These are phyloP conservation scores for Pezicula neosporulosa DNA, from an alignment of 2,329 filamentous ascomycete species.

Conservation along the genomic window DNA sequence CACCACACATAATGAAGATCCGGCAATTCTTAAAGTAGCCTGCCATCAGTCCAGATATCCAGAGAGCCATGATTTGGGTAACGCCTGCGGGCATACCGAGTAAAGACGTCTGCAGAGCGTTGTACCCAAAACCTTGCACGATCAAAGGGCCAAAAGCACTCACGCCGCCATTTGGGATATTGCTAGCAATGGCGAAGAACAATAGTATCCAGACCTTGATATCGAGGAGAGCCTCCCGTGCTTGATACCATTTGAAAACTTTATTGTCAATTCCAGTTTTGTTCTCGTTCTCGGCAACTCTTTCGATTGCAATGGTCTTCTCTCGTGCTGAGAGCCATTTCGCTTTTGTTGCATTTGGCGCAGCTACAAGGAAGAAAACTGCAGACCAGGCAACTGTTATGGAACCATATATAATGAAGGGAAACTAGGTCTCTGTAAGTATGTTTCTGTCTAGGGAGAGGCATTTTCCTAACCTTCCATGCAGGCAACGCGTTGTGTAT, in stretches of 20 bases:
- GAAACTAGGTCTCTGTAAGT: not conserved
- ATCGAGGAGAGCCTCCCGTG: constrained; percentile 35
- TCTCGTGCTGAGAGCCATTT: not conserved
- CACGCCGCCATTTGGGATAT: constrained; percentile 4
- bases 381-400: constrained; percentile 23
- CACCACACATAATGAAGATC: constrained; percentile 38
- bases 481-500: too few relatives aligned
- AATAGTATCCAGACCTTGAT: constrained; percentile 28
- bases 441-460: not conserved
- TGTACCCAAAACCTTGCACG: constrained; percentile 39
- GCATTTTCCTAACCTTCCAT: too few relatives aligned
- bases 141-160: constrained; percentile 33
- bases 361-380: constrained; percentile 32
- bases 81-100: constrained; percentile 53
- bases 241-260: not conserved
- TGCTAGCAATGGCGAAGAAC: not conserved
- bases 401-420: constrained; percentile 11
- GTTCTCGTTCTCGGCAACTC: constrained; percentile 7
- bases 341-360: not conserved
- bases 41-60: constrained; percentile 46
- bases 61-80: constrained; percentile 39
- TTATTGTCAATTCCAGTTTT: not conserved
- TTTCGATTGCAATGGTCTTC: constrained; percentile 11
- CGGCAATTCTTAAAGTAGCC: constrained; percentile 42
- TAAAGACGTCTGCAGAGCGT: constrained; percentile 41